These are phyloP conservation scores for Fusarium sterilihyphosum DNA, from an alignment of 2,329 filamentous ascomycete species.

Conservation along the genomic window DNA sequence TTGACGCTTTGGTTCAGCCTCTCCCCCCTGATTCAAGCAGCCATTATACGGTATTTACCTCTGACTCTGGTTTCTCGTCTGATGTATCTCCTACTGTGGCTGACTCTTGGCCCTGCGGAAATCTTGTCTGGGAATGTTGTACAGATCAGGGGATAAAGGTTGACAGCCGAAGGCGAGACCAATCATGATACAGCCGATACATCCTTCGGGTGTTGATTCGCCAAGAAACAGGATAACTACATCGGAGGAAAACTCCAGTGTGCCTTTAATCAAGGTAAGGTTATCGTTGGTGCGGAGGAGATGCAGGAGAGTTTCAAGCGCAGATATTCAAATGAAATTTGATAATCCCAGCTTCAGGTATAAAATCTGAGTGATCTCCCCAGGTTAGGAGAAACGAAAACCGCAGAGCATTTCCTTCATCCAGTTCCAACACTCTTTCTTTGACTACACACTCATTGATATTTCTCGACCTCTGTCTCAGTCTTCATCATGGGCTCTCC, in stretches of 20 bases:
- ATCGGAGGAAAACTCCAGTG: constrained; percentile 1
- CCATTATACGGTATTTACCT: not conserved
- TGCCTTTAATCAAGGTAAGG: constrained; percentile 12
- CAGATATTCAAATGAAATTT: not conserved
- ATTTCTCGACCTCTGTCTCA: not conserved
- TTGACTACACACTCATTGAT: constrained; percentile 18
- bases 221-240: not conserved
- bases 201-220: constrained; percentile 26
- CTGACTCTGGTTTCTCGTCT: not conserved
- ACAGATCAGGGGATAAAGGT: constrained; percentile 19
- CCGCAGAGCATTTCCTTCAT: not conserved
- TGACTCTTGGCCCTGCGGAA: constrained; percentile 22
- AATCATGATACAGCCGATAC: constrained; percentile 34
- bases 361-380: constrained; percentile 19
- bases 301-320: not conserved
- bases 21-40: constrained; percentile 13
- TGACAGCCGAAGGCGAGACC: constrained; percentile 25
- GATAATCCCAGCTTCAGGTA: not conserved
- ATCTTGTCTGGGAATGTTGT: constrained; percentile 19
- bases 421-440: not conserved
- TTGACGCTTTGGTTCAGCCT: constrained; percentile 13
- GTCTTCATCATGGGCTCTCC: constrained; percentile 11
- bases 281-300: constrained; percentile 25
- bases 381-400: not conserved
- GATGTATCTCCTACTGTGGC: not conserved